Evolutionary conservation across 1,284 basidiomycete genomes (phyloP).

Genomic region (Mycena sp.): DNA sequence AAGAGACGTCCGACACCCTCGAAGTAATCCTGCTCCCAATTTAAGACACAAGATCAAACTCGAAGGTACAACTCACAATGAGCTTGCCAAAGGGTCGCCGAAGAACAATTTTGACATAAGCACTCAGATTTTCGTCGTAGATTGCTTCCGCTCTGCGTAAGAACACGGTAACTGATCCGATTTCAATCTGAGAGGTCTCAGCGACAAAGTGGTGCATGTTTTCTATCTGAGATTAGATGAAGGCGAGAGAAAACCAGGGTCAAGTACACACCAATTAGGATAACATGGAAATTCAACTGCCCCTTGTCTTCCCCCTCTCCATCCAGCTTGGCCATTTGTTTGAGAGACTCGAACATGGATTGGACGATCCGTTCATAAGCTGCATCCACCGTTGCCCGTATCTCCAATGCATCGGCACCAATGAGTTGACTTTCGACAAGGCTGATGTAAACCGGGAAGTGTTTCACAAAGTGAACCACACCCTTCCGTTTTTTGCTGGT

Average conservation of each 20-base stretch:
- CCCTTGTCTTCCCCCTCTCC: constrained; percentile 95
- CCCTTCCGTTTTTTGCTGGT: constrained; percentile 93
- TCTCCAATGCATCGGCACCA: constrained; percentile 78
- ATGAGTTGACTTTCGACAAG: constrained; percentile 90
- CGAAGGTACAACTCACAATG: constrained; percentile 67
- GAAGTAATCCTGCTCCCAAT: constrained; percentile 83
- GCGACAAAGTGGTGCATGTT: constrained; percentile 96
- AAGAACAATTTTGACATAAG: constrained; percentile 90
- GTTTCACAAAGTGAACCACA: constrained; percentile 92
- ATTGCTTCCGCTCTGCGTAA: constrained; percentile 81
- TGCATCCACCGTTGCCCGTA: constrained; percentile 81
- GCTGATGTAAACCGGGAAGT: constrained; percentile 90
- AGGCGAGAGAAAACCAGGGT: not conserved
- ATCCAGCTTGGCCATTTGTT: constrained; percentile 94
- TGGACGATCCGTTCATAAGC: constrained; percentile 91
- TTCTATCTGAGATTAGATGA: constrained; percentile 59
- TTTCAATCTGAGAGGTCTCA: constrained; percentile 77
- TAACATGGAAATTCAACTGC: constrained; percentile 96
- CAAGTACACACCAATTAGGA: constrained; percentile 88
- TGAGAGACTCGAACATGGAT: constrained; percentile 91
- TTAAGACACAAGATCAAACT: not conserved
- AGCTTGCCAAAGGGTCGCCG: constrained; percentile 89
- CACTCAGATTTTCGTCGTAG: constrained; percentile 87
- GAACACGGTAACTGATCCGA: constrained; percentile 76
- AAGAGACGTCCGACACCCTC: constrained; percentile 90